Evolutionary conservation across 805 yeast species (phyloP).

Genomic region (Metschnikowia reukaufii): DNA sequence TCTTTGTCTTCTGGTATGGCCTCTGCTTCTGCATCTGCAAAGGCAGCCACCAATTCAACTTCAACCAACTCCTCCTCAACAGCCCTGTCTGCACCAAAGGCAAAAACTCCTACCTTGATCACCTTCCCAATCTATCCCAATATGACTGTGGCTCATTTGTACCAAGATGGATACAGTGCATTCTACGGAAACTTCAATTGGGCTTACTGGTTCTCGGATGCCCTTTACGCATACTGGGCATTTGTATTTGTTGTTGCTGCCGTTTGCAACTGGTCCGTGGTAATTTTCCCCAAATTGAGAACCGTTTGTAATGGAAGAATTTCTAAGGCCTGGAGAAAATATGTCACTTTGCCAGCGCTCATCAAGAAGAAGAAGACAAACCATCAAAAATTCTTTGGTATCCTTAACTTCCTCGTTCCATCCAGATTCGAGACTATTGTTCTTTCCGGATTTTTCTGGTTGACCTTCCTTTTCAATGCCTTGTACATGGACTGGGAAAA

Average conservation of each 20-base stretch:
- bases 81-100: neutral
- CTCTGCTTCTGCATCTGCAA: neutral
- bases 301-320: constrained; percentile 22
- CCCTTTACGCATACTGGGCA: constrained; percentile 17
- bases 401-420: constrained; percentile 30
- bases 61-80: neutral
- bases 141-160: constrained; percentile 2
- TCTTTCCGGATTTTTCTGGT: constrained; percentile 22
- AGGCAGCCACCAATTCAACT: constrained; percentile 1
- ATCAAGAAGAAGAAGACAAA: constrained; percentile 28
- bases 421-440: constrained; percentile 25
- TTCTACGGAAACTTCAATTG: constrained; percentile 15
- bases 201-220: constrained; percentile 13
- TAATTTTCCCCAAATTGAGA: constrained; percentile 16
- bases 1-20: neutral
- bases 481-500: constrained; percentile 25
- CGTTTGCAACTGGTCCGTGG: constrained; percentile 16
- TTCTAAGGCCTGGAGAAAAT: constrained; percentile 36
- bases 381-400: constrained; percentile 22
- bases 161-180: constrained; percentile 6
- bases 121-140: constrained; percentile 15
- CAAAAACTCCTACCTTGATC: constrained; percentile 4
- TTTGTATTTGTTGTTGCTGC: constrained; percentile 16
- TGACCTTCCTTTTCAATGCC: constrained; percentile 15
- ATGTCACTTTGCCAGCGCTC: constrained; percentile 42